Percentiles rank a stretch among this genome's conserved stretches.
These are phyloP conservation scores for Saitoella complicata DNA, from an alignment of 805 yeast genomes.

Conservation along the genomic window DNA sequence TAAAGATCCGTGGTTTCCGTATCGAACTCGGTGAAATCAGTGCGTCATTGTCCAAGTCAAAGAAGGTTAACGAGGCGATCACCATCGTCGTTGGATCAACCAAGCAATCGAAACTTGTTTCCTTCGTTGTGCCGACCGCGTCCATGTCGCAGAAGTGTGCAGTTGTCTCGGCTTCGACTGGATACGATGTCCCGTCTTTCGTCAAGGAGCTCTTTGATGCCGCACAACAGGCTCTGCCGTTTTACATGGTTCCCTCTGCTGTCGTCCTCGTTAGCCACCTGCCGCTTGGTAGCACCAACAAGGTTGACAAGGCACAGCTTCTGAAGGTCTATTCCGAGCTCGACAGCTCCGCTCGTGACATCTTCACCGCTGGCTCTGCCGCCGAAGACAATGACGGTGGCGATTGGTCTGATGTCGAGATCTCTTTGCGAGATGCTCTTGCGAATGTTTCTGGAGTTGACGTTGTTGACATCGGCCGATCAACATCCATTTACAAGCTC, in stretches of 20 bases:
- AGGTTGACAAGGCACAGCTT: constrained; percentile 11
- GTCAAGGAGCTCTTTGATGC: too few species aligned
- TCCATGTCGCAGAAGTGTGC: too few species aligned
- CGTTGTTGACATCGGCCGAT: not conserved
- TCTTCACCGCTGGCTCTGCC: too few species aligned
- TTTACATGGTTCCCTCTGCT: constrained; percentile 15
- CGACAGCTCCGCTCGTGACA: not conserved
- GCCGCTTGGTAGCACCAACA: constrained; percentile 15
- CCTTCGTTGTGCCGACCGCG: not conserved
- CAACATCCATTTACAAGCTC: constrained; percentile 13
- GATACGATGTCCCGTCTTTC: too few species aligned
- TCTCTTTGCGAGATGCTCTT: too few species aligned
- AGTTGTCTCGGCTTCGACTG: too few species aligned
- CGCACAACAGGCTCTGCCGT: constrained; percentile 4
- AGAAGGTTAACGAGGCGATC: constrained; percentile 2
- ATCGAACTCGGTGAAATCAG: constrained; percentile 19
- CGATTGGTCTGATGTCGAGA: too few species aligned
- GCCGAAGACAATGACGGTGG: too few species aligned
- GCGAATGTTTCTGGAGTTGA: not conserved
- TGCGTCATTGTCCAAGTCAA: constrained; percentile 6
- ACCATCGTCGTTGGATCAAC: constrained; percentile 4
- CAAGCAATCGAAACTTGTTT: not conserved
- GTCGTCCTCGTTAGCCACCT: constrained; percentile 8
- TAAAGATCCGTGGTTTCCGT: constrained; percentile 19
- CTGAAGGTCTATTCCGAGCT: constrained; percentile 1